Evolutionary conservation across 345 rosid genomes (phyloP), one percentile per base, ranked within the genome.

Genomic region (Garcia nutans): DNA sequence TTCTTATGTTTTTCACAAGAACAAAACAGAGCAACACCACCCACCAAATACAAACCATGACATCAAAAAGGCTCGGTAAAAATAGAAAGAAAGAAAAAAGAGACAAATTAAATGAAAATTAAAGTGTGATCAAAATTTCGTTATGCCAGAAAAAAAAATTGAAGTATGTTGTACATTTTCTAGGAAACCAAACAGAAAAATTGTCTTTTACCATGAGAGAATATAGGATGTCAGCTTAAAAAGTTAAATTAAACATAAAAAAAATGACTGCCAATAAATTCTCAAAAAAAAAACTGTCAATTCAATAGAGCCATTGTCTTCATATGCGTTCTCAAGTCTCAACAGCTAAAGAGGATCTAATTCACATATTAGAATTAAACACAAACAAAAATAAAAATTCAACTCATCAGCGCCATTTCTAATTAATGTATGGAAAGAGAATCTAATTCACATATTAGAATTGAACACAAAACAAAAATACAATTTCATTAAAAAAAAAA

Each of bases 101-200:
- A 2, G 1, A 54, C 4, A 16, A 54, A 54, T 16, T 54, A 5
- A 16, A 54, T 19, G 58, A 15, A 54, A 54, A 15, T 54, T 54
- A 15, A 54, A n/a, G 58, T 54, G 20, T 54, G 20, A 54, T 16
- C n/a, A 54, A 54, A 52, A 52, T 52, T 15, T 15, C 4, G 19
- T 15, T 52, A 52, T 15, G 58, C n/a, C n/a, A 54, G 19, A 54
- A 54, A 17, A 19, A 15, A 54, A 17, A 17, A 12, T 0, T 0
- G 9, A 65, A 16, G 8, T 26, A 26, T 41, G 7, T 8, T 22
- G 23, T 42, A 17, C 55, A 59, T 17, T 44, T 44, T 59, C 75
- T 19, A 17, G 65, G 16, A 59, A 22, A 24, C 75, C 75, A 42
- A 58, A 42, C 75, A 44, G 23, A 72, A 26, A 41, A n/a, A 15